Base-by-base conservation (phyloP, 768 basidiomycete genomes). In the Psilocybe cubensis region DNA sequence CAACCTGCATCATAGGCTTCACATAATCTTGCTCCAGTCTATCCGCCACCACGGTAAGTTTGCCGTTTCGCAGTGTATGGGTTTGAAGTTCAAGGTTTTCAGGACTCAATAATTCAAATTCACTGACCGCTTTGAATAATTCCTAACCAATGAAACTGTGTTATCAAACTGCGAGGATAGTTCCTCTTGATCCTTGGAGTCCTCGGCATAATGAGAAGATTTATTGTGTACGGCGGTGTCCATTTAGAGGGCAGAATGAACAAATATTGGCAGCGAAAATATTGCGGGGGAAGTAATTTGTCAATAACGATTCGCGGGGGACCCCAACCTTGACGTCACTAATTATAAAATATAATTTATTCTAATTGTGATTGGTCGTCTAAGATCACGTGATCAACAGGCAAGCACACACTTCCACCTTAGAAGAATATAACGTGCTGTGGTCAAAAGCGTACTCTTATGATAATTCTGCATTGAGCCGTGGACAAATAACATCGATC, bases 11-110 rank as follows among this genome's bases (percentile, higher is more conserved):
- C 8, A 51, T 38, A 28, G 70, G 70, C 17, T 58, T 63, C 2
- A 48, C 58, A 45, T 64, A 60, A 23, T 68, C 59, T n/a, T 55
- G 57, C 52, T 71, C 70, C n/a, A 67, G 46, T 14, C 70, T 71
- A 46, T 4, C 33, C 29, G 20, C 47, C 7, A 41, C 12, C 8
- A 54, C 24, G 3, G 14, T 48, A 14, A 27, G 18, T 10, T 7
- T 7, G 42, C 42, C 7, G 18, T 14, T n/a, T 21, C n/a, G 42
- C n/a, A 21, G 8, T 14, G 14, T 42, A n/a, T n/a, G n/a, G n/a
- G n/a, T n/a, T n/a, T 44, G 14, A 21, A 10, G 18, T 21, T 8
- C 23, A 23, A 11, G 42, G n/a, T n/a, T n/a, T 51, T 29, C 6
- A 33, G 12, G 17, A 46, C 12, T n/a, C 29, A 23, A 14, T 27